These are phyloP conservation scores for Ogataea minuta DNA, from an alignment of 805 yeast genomes.

Conservation along the genomic window DNA sequence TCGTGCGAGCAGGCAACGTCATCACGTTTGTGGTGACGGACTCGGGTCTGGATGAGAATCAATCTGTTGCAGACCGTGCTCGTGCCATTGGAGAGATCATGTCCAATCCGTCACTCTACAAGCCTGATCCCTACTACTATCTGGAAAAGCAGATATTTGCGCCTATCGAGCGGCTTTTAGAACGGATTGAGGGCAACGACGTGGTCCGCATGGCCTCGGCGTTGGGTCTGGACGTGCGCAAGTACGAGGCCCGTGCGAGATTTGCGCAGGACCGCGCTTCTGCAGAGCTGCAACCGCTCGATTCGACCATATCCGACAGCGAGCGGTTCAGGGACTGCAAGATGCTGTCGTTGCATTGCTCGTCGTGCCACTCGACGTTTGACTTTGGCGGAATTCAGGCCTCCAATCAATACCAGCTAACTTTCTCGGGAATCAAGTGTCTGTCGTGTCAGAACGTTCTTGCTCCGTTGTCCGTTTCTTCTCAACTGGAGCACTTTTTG, in stretches of 20 bases:
- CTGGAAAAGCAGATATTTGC: slow-evolving; percentile 86
- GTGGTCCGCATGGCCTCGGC: slow-evolving; percentile 70
- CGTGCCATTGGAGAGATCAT: slow-evolving; percentile 75
- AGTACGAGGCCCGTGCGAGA: slow-evolving; percentile 49
- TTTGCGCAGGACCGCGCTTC: slow-evolving; percentile 34
- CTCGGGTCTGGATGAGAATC: slow-evolving; percentile 35
- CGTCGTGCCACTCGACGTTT: slow-evolving; percentile 55
- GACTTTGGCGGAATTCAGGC: slow-evolving; percentile 73
- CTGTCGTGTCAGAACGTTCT: slow-evolving; percentile 54
- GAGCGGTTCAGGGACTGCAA: slow-evolving; percentile 76
- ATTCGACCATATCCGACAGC: slow-evolving; percentile 73
- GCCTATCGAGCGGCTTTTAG: slow-evolving; percentile 85
- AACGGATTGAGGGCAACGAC: slow-evolving; percentile 84
- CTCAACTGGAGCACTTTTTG: slow-evolving; percentile 74
- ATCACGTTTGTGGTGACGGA: slow-evolving; percentile 79
- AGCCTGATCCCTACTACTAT: slow-evolving; percentile 76
- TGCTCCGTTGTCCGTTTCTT: slow-evolving; percentile 52
- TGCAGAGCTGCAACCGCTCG: slow-evolving; percentile 66
- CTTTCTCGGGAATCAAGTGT: slow-evolving; percentile 72
- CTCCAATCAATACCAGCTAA: slow-evolving; percentile 57
- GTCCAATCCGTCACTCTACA: slow-evolving; percentile 45
- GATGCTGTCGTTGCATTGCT: slow-evolving; percentile 55
- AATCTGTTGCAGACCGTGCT: slow-evolving; percentile 74
- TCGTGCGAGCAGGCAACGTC: slow-evolving; percentile 84
- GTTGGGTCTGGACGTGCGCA: slow-evolving; percentile 73